A percentile compares a stretch with the other conserved stretches of the same genome.
These are phyloP conservation scores for cucumber (Cucumis sativus) DNA, from an alignment of 306 rosid species.

Conservation along the genomic window DNA sequence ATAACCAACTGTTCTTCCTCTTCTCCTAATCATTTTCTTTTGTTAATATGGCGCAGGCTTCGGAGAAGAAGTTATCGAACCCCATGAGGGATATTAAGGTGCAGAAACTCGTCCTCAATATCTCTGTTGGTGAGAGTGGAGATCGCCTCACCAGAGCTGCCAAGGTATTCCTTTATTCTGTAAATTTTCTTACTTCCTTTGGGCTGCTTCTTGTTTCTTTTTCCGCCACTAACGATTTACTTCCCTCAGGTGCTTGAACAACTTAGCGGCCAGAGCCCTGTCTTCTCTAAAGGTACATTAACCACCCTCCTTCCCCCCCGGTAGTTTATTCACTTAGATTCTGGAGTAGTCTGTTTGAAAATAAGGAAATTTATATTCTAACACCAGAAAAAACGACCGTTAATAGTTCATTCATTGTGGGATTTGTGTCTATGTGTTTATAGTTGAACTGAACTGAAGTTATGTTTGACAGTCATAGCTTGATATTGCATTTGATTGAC, in stretches of 20 bases:
- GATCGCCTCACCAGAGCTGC: slow-evolving; percentile 18
- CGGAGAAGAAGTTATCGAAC: slow-evolving; percentile 17
- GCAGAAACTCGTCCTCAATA: slow-evolving; percentile 15
- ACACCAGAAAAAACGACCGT: neutral
- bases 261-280: slow-evolving; percentile 67
- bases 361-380: neutral
- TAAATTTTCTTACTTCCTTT: neutral
- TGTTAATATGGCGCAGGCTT: slow-evolving; percentile 4
- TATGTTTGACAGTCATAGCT: neutral
- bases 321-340: neutral
- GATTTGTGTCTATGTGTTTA: neutral
- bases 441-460: neutral
- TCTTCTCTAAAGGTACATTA: slow-evolving; percentile 37
- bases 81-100: slow-evolving; percentile 18
- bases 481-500: neutral
- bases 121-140: slow-evolving; percentile 18
- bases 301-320: too few species aligned
- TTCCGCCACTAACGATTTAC: neutral
- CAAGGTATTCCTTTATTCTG: neutral
- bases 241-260: slow-evolving; percentile 54
- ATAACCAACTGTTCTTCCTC: neutral
- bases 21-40: neutral
- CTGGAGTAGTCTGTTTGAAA: neutral
- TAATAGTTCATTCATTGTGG: neutral
- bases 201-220: neutral